Evolutionary conservation across 768 basidiomycete species (phyloP).

Genomic region (Exidia glandulosa): DNA sequence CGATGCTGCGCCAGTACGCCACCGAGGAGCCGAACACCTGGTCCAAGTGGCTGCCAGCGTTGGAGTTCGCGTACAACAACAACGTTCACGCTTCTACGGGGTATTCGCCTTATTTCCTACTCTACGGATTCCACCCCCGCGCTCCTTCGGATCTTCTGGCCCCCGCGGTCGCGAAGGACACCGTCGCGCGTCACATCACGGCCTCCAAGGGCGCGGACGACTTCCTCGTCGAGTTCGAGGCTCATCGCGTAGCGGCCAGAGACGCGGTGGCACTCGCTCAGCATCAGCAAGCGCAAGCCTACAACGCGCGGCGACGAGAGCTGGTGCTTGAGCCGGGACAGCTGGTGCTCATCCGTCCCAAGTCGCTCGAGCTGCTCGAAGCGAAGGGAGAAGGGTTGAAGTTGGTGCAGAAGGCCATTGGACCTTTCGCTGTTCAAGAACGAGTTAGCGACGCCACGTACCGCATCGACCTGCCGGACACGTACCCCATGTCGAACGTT

Average conservation of each 20-base stretch:
- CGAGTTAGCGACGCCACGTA: constrained; percentile 6
- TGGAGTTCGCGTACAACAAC: constrained; percentile 25
- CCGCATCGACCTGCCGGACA: no score
- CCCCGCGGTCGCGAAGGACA: no score
- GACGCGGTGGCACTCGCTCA: constrained; percentile 12
- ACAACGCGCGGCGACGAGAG: constrained; percentile 11
- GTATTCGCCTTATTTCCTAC: constrained; percentile 21
- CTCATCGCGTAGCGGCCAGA: constrained; percentile 1
- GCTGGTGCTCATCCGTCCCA: constrained; percentile 15
- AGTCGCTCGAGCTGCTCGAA: constrained; percentile 15
- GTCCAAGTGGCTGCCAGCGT: constrained; percentile 18
- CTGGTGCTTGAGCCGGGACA: constrained; percentile 14
- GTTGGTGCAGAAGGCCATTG: constrained; percentile 8
- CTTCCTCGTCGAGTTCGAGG: no score
- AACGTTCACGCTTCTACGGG: constrained; percentile 15
- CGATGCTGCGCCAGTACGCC: constrained; percentile 5
- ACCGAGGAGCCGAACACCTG: constrained; percentile 20
- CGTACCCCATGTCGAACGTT: no score
- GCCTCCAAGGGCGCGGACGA: no score
- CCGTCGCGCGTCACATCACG: no score
- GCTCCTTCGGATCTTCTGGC: no score
- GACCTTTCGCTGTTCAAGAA: constrained; percentile 15
- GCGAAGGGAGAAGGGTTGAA: constrained; percentile 13
- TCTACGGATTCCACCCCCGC: constrained; percentile 18
- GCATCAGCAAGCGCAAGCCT: constrained; percentile 12